phyloP scores from a whole-genome alignment of 2,329 filamentous ascomycete genomes.

The Raffaelea arxii region DNA sequence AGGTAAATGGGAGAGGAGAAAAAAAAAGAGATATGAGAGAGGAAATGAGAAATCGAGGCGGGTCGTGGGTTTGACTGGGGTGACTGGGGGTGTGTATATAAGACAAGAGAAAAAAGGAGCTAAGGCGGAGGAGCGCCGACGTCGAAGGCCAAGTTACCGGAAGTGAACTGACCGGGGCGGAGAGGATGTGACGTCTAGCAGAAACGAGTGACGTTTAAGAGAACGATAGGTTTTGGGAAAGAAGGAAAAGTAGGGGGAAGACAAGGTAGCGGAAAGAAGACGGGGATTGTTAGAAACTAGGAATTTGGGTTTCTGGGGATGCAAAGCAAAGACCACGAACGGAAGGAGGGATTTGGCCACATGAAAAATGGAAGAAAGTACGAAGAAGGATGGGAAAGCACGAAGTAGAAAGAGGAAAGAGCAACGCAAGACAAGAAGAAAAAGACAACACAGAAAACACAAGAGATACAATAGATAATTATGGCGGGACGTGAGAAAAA shows the following conservation, averaged over 20 bases:
- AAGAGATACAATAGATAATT: background rate
- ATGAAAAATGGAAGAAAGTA: too few species aligned
- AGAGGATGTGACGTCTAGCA: too few species aligned
- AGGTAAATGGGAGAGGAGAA: background rate
- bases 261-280: too few species aligned
- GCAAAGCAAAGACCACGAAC: too few species aligned
- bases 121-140: slow-evolving; percentile 1
- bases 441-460: background rate
- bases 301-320: too few species aligned
- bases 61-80: slow-evolving; percentile 7
- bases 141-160: background rate
- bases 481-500: background rate
- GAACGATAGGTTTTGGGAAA: too few species aligned
- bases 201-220: too few species aligned
- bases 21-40: background rate
- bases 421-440: background rate
- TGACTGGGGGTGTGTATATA: slow-evolving; percentile 3
- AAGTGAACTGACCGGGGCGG: background rate
- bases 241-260: too few species aligned
- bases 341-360: too few species aligned
- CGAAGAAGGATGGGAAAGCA: too few species aligned
- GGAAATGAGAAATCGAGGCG: slow-evolving; percentile 11
- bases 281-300: too few species aligned
- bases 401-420: background rate
- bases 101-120: background rate